These are phyloP conservation scores for Phytopythium cucurbitacearum DNA, from an alignment of 352 stramenopile genomes.

Conservation along the genomic window DNA sequence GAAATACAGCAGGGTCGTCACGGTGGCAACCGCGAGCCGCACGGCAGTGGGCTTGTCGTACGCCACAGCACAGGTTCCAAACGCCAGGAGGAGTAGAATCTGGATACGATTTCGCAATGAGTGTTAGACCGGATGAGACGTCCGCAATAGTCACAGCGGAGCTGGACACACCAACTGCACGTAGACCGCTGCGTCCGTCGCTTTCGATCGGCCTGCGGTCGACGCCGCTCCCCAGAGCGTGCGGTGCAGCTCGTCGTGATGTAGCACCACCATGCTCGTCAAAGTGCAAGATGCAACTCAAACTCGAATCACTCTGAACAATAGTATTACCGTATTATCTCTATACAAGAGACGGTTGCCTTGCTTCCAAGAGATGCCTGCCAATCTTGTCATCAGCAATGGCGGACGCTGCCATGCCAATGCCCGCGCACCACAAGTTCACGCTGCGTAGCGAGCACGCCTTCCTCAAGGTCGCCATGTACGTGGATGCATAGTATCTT, in stretches of 20 bases:
- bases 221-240: conserved; percentile 51
- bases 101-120: conserved; percentile 10
- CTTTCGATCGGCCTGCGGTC: conserved; percentile 34
- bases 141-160: not conserved
- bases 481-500: too few relatives aligned
- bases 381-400: not conserved
- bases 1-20: conserved; percentile 49
- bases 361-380: not conserved
- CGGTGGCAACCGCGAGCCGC: conserved; percentile 27
- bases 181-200: conserved; percentile 37
- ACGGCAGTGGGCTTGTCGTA: conserved; percentile 55
- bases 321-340: not conserved
- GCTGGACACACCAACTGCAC: conserved; percentile 35
- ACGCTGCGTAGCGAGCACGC: conserved; percentile 38
- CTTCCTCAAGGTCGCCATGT: conserved; percentile 72
- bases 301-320: too few relatives aligned
- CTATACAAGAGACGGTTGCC: conserved; percentile 13
- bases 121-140: conserved; percentile 6
- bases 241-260: conserved; percentile 55
- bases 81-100: conserved; percentile 29
- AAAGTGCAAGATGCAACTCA: conserved; percentile 2
- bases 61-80: conserved; percentile 25
- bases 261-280: conserved; percentile 54
- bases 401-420: conserved; percentile 5
- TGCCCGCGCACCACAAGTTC: conserved; percentile 64